Conservation (phyloP, 495 filamentous ascomycete genomes). For the Terfezia claveryi region DNA sequence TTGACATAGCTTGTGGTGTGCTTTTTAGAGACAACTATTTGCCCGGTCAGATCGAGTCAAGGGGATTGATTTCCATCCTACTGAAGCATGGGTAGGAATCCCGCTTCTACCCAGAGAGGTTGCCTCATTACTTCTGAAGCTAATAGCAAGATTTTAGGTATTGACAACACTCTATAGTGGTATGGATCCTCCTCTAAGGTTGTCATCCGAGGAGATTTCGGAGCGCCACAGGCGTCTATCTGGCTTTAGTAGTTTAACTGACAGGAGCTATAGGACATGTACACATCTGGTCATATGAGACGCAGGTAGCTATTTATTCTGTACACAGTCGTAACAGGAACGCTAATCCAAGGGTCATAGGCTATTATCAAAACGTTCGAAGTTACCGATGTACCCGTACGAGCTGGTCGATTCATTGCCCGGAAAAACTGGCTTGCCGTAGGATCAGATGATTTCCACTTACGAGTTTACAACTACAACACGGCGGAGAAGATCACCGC, state of each 20-base stretch:
- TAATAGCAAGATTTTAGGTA: slow-evolving; percentile 24
- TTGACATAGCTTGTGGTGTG: no score
- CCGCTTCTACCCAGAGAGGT: background rate
- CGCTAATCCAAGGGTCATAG: slow-evolving; percentile 15
- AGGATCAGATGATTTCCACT: slow-evolving; percentile 94
- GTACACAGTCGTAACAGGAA: background rate
- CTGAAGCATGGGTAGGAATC: slow-evolving; percentile 51
- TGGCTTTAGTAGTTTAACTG: slow-evolving; percentile 15
- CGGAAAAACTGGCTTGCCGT: slow-evolving; percentile 99
- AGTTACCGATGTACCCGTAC: slow-evolving; percentile 93
- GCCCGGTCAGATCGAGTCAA: slow-evolving; percentile 81
- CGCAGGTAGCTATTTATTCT: slow-evolving; percentile 35
- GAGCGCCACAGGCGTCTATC: no score
- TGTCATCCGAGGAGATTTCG: background rate
- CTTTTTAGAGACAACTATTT: slow-evolving; percentile 50
- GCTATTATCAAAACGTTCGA: slow-evolving; percentile 98
- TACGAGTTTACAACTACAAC: slow-evolving; percentile 96
- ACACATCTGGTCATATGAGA: slow-evolving; percentile 98
- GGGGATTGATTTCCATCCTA: slow-evolving; percentile 92
- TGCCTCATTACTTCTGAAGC: background rate
- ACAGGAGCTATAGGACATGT: slow-evolving; percentile 46
- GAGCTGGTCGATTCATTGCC: slow-evolving; percentile 89
- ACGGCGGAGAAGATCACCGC: slow-evolving; percentile 97
- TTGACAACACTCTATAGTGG: slow-evolving; percentile 90
- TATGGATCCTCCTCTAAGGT: slow-evolving; percentile 22